Conservation (phyloP, 2,329 filamentous ascomycete species). For the Penicillium sp. region DNA sequence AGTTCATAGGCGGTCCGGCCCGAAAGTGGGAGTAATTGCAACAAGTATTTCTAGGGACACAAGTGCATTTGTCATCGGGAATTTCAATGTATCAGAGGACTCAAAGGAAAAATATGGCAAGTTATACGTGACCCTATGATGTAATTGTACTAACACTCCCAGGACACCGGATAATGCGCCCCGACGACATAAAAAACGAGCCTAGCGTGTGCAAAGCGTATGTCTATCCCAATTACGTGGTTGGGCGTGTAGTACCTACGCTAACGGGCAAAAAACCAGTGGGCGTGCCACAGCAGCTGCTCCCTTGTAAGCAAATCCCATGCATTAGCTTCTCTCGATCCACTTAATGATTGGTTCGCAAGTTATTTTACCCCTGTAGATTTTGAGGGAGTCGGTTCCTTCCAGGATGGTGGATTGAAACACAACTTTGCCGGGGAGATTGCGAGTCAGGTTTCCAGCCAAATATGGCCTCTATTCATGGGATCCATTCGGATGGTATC, state of each 20-base stretch:
- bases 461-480: conserved; percentile 23
- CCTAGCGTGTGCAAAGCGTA: no score
- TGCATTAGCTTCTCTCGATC: not conserved
- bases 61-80: conserved; percentile 1
- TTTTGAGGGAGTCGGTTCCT: conserved; percentile 19
- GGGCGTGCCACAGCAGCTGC: not conserved
- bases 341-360: conserved; percentile 1
- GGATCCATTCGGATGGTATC: conserved; percentile 6
- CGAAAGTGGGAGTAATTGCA: not conserved
- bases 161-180: no score
- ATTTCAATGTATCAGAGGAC: conserved; percentile 3
- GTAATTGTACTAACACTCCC: not conserved
- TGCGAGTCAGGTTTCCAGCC: conserved; percentile 13
- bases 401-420: conserved; percentile 23
- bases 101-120: not conserved
- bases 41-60: not conserved
- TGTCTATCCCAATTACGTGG: no score
- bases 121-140: not conserved
- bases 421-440: conserved; percentile 21
- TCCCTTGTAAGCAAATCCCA: not conserved
- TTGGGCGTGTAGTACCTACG: no score
- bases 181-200: no score
- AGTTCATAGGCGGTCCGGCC: not conserved
- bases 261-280: not conserved
- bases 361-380: conserved; percentile 28